phyloP scores from a whole-genome alignment of 371 early-diverging fungal genomes.

The Actinomortierella wolfii region DNA sequence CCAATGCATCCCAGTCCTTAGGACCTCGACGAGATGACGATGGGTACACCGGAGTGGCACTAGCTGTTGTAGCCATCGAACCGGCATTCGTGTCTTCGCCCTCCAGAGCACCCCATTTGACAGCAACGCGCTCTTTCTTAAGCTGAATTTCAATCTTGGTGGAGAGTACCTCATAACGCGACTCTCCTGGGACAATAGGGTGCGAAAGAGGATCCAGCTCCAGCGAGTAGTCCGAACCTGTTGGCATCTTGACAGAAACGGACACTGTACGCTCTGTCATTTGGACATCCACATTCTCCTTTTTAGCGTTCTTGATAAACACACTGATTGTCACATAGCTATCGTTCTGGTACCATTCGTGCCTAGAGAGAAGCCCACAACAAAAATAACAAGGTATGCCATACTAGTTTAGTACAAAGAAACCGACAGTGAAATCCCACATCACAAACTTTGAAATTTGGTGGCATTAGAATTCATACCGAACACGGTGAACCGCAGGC shows the following conservation, averaged over 20 bases:
- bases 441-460: constrained; percentile 29
- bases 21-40: constrained; percentile 50
- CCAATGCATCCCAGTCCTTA: constrained; percentile 85
- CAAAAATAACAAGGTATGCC: constrained; percentile 7
- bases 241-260: constrained; percentile 76
- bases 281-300: constrained; percentile 68
- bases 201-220: constrained; percentile 86
- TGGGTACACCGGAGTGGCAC: constrained; percentile 47
- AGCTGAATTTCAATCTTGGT: constrained; percentile 95
- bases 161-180: constrained; percentile 70
- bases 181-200: constrained; percentile 72
- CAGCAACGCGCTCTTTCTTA: constrained; percentile 74
- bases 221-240: constrained; percentile 77
- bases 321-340: constrained; percentile 83
- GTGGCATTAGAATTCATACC: constrained; percentile 39
- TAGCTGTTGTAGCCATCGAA: constrained; percentile 36
- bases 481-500: constrained; percentile 29
- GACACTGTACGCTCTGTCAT: constrained; percentile 70
- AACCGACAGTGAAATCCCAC: constrained; percentile 32
- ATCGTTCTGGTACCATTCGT: constrained; percentile 98
- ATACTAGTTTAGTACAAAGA: constrained; percentile 28
- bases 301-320: constrained; percentile 86
- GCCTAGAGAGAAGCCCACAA: constrained; percentile 60
- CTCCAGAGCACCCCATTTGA: constrained; percentile 83
- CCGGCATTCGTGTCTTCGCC: constrained; percentile 61